Base-by-base conservation (phyloP, 345 rosid genomes). In the Bruguiera sexangula region DNA sequence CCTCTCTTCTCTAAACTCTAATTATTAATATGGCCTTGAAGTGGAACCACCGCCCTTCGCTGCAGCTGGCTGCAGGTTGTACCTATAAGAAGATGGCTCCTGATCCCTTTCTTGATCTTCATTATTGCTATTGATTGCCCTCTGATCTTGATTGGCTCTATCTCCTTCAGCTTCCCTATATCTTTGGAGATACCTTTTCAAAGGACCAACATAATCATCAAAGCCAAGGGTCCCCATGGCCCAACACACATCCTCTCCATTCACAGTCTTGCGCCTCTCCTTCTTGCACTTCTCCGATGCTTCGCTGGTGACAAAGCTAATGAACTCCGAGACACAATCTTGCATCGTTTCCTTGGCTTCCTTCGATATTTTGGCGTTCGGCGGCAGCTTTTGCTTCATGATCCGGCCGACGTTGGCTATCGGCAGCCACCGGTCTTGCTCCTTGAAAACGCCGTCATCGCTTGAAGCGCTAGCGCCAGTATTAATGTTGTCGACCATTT, bases 401-500 rank as follows among this genome's bases (percentile, higher is more conserved):
- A 70, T 70, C 74, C 67, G 60, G 6, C 74, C 68, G 1, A 70
- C 74, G 61, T 70, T 70, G 22, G 74, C 74, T 32, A 70, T 62
- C 24, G 74, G 74, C 18, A 70, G 60, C 31, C 54, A 36, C 61
- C 39, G 52, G 19, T 70, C 74, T 24, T 62, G 74, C 74, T 53
- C 68, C 43, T 60, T 81, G 79, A 74, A 4, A 43, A 57, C 43
- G 5, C 73, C 76, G 55, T 73, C 80, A 2, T 75, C 82, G 29
- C 65, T 52, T 1, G 79, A 74, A 54, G 77, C 68, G 59, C 73
- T 19, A 8, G 66, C 73, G 1, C 52, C 68, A 58, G 39, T 34
- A 10, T 71, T 61, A 19, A 65, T 56, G 15, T 75, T 72, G 51
- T 70, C 80, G 20, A 46, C 82, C 85, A 82, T 81, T 46, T 26